Conservation (phyloP, 495 filamentous ascomycete species). For the Amphirosellinia nigrospora region DNA sequence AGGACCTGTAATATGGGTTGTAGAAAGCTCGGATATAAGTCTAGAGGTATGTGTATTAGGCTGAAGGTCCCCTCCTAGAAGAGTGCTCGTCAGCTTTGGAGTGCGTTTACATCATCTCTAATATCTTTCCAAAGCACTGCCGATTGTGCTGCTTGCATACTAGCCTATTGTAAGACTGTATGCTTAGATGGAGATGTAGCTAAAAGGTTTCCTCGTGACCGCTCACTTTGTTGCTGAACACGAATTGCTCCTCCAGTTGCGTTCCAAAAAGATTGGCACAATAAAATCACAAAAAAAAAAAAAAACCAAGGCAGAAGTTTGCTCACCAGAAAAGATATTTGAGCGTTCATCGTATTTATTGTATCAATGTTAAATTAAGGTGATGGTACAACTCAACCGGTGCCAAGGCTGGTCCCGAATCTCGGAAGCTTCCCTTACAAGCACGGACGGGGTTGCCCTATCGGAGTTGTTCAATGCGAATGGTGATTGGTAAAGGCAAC, state of each 20-base stretch:
- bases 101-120: conserved; percentile 8
- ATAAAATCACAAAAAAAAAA: neutral
- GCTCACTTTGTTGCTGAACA: neutral
- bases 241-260: neutral
- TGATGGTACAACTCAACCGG: conserved; percentile 33
- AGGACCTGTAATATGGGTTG: conserved; percentile 86
- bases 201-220: neutral
- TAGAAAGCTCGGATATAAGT: conserved; percentile 79
- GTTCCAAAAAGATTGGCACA: neutral
- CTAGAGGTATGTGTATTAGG: conserved; percentile 88
- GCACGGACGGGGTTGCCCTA: conserved; percentile 33
- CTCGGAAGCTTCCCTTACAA: conserved; percentile 35
- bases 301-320: too few relatives aligned
- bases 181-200: conserved; percentile 22
- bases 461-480: conserved; percentile 31
- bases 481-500: conserved; percentile 36
- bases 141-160: conserved; percentile 29
- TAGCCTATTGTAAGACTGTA: conserved; percentile 23
- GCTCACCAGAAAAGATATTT: conserved; percentile 63
- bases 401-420: conserved; percentile 31
- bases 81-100: conserved; percentile 25
- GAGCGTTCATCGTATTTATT: conserved; percentile 54
- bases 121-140: conserved; percentile 20
- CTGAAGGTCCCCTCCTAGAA: conserved; percentile 82
- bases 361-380: conserved; percentile 32